Conservation (phyloP, 306 rosid species). For the Rubus parviflorus region DNA sequence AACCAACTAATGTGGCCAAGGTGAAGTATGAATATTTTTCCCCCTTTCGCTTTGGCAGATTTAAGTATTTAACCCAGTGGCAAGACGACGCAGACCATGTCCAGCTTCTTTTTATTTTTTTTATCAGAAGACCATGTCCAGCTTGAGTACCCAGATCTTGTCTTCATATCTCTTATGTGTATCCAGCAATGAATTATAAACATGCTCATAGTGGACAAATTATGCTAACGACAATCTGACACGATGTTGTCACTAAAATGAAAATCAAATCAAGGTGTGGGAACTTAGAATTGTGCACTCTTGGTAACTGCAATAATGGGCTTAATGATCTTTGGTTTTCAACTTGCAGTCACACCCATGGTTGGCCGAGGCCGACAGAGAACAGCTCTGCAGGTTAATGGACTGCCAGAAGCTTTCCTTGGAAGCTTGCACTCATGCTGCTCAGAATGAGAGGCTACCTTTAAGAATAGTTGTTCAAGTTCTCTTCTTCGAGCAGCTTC, state of each 20-base stretch:
- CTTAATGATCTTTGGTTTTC: slow-evolving; percentile 26
- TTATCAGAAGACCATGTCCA: too few species aligned
- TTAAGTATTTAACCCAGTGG: neutral
- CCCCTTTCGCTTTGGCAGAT: neutral
- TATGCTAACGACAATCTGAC: neutral
- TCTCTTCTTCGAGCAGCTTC: slow-evolving; percentile 98
- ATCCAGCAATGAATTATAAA: neutral
- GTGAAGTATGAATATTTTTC: neutral
- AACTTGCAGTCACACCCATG: slow-evolving; percentile 93
- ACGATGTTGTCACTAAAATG: neutral
- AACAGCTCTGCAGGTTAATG: slow-evolving; percentile 86
- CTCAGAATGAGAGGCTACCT: slow-evolving; percentile 94
- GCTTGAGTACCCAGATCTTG: too few species aligned
- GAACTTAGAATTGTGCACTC: neutral
- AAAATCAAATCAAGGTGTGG: neutral
- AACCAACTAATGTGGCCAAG: neutral
- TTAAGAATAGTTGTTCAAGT: slow-evolving; percentile 92
- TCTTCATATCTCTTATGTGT: slow-evolving; percentile 3
- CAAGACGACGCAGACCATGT: neutral
- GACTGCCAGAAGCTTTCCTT: slow-evolving; percentile 98
- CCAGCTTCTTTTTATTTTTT: neutral
- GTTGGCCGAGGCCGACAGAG: slow-evolving; percentile 91
- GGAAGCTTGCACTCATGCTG: slow-evolving; percentile 99
- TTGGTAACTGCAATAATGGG: neutral
- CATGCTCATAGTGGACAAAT: neutral